phyloP scores from a whole-genome alignment of 192 early-diverging fungal genomes.

The Coemansia sp. region DNA sequence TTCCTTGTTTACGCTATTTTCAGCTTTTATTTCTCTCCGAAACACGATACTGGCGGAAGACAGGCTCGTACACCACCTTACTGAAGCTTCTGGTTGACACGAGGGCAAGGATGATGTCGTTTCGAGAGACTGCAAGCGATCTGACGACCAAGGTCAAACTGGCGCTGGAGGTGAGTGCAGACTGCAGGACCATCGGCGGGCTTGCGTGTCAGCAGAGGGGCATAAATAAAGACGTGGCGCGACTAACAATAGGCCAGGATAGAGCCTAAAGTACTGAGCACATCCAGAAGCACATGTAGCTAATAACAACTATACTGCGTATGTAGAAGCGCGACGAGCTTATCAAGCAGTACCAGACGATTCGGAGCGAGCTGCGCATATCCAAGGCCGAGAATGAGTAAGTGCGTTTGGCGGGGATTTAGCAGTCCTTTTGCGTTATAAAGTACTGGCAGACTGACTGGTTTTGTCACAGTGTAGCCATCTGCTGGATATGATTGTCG shows the following conservation, averaged over 20 bases:
- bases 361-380: conserved; percentile 24
- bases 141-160: conserved; percentile 44
- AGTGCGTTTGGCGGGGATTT: conserved; percentile 8
- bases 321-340: conserved; percentile 45
- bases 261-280: neutral
- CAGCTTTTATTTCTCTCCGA: neutral
- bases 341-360: conserved; percentile 31
- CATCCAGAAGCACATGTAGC: neutral
- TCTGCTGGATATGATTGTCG: conserved; percentile 45
- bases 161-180: conserved; percentile 42
- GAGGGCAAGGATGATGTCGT: conserved; percentile 30
- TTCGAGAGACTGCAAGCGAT: conserved; percentile 42
- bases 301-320: neutral
- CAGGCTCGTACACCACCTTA: neutral
- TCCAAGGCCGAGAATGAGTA: conserved; percentile 49
- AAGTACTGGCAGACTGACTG: neutral
- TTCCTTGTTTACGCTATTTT: neutral
- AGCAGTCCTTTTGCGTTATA: neutral
- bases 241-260: neutral
- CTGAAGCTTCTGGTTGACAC: neutral
- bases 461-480: conserved; percentile 29
- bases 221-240: conserved; percentile 6
- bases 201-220: neutral
- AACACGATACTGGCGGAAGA: neutral
- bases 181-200: neutral